Base-by-base conservation (phyloP, 441 rosid species). In the Euphorbia schlechtendalii region DNA sequence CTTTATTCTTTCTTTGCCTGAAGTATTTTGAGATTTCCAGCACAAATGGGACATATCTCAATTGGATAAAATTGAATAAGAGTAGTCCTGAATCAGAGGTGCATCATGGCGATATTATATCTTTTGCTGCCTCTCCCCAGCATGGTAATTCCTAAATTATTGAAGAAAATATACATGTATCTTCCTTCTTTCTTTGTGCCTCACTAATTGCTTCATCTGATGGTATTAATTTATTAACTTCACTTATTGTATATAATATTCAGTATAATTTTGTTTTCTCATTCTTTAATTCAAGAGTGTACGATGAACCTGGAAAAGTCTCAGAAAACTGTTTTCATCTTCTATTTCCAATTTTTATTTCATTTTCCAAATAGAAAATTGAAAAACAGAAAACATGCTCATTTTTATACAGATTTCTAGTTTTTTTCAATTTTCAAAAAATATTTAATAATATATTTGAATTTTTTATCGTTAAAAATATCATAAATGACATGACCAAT, bases 21-120 rank as follows among this genome's bases (percentile, higher is more conserved):
- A 65, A 65, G 14, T 32, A 8, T 48, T 69, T 61, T 71, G 49
- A 40, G 48, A 45, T 8, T 46, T 69, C 58, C 71, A 93, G 99
- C 81, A 81, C 93, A 5, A 93, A 93, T 65, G 99, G 99, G 55
- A 90, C 97, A 1, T 90, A 66, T 75, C 76, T 86, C 61, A 93
- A 90, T 30, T 90, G 97, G 96, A 83, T 80, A 75, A 89, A 70
- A 77, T 62, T 93, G 83, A 77, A 52, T 65, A 93, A 86, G 85
- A 83, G 73, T 52, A 70, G 82, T 17, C 82, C 88, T 57, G 93
- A 80, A 77, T 74, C 63, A 30, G 78, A 85, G 63, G 74, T 93
- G 71, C 81, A 69, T 58, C 97, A 90, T 60, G 99, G 99, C 53
- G 96, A 88, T 80, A 85, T 90, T 71, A 74, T 93, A 65, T 84